phyloP scores from a whole-genome alignment of 169 alveolate species.

The Plasmodium inui region DNA sequence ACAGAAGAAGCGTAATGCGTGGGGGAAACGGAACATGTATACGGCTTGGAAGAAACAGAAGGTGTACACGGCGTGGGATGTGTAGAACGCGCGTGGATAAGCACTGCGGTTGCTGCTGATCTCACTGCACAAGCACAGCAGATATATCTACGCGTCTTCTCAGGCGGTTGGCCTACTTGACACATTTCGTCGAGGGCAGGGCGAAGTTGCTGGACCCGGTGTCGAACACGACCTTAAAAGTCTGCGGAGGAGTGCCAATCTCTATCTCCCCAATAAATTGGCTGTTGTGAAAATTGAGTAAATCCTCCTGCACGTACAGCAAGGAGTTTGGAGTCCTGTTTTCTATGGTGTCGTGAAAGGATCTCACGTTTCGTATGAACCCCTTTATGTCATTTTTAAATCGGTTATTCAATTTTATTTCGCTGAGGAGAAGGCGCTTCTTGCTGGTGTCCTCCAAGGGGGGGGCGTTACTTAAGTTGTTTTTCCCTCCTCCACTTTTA shows the following conservation, averaged over 20 bases:
- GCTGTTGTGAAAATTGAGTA: constrained; percentile 90
- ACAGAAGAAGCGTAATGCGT: background rate
- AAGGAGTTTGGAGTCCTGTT: constrained; percentile 42
- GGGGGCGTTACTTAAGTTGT: constrained; percentile 14
- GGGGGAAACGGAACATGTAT: background rate
- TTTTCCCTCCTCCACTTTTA: constrained; percentile 24
- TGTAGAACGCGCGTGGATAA: background rate
- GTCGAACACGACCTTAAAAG: constrained; percentile 89
- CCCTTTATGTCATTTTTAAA: constrained; percentile 65
- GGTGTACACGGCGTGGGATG: background rate
- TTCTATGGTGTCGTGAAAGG: constrained; percentile 38
- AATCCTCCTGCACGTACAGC: constrained; percentile 79
- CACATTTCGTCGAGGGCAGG: constrained; percentile 90
- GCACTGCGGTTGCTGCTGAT: background rate
- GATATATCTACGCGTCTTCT: background rate
- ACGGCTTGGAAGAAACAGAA: no score
- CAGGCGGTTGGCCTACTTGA: constrained; percentile 5
- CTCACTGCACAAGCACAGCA: background rate
- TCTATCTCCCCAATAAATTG: constrained; percentile 92
- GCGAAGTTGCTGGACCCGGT: constrained; percentile 93
- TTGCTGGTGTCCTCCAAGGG: background rate
- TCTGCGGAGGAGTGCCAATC: constrained; percentile 90
- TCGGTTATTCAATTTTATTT: constrained; percentile 55
- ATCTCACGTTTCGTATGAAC: constrained; percentile 22
- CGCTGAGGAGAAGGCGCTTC: constrained; percentile 5